These are phyloP conservation scores for Ampelocalamus luodianensis DNA, from an alignment of 176 grass and related monocot species.

Conservation along the genomic window DNA sequence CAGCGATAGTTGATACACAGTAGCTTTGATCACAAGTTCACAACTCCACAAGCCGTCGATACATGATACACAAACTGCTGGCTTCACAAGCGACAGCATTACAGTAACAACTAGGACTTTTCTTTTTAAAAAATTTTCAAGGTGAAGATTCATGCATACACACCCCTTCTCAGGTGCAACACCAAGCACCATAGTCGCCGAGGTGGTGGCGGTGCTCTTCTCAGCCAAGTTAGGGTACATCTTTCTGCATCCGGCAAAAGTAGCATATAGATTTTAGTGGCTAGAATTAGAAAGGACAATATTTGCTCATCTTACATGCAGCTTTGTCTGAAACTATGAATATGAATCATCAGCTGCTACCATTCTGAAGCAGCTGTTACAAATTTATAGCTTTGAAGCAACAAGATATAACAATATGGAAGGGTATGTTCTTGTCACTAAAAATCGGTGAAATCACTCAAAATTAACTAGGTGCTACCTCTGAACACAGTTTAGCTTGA, in stretches of 20 bases:
- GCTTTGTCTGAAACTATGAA: neutral
- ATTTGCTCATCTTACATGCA: neutral
- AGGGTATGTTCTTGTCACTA: neutral
- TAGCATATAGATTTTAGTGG: neutral
- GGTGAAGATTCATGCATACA: neutral
- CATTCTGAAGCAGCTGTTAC: neutral
- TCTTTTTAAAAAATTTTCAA: neutral
- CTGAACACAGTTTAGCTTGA: conserved; percentile 7
- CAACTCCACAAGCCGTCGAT: neutral
- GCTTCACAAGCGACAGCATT: neutral
- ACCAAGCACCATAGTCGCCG: conserved; percentile 21
- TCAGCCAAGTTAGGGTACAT: conserved; percentile 42
- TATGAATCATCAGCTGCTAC: neutral
- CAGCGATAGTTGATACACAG: neutral
- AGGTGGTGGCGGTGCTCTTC: conserved; percentile 15
- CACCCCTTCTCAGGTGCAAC: conserved; percentile 48
- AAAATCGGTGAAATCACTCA: neutral
- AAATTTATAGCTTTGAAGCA: neutral
- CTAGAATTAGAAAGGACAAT: neutral
- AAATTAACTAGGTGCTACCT: neutral
- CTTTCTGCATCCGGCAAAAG: conserved; percentile 19
- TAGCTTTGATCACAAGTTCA: neutral
- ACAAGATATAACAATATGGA: neutral
- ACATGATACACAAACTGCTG: no score
- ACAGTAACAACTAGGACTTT: neutral